These are phyloP conservation scores for Saxophila tyrrhenica DNA, from an alignment of 495 filamentous ascomycete species.

Conservation along the genomic window DNA sequence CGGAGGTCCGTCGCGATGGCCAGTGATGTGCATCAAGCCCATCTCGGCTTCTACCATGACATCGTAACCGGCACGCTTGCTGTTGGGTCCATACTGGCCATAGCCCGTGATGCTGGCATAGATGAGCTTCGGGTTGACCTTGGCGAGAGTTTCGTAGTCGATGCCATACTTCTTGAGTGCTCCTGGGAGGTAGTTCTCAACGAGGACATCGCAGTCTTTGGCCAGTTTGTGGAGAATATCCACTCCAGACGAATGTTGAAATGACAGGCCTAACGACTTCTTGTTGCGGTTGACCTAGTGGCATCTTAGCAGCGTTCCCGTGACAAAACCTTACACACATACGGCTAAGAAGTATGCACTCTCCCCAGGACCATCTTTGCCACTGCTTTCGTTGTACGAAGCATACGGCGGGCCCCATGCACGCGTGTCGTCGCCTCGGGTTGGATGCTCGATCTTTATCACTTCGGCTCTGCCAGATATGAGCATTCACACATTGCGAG, in stretches of 20 bases:
- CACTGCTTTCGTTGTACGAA: conserved; percentile 41
- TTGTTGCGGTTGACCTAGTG: conserved; percentile 87
- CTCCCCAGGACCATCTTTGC: conserved; percentile 66
- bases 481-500: neutral
- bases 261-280: conserved; percentile 84
- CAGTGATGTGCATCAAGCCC: conserved; percentile 97
- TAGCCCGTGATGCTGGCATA: conserved; percentile 65
- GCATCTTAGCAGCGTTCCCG: neutral
- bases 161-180: conserved; percentile 82
- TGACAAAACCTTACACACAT: conserved; percentile 11
- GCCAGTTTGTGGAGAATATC: conserved; percentile 77
- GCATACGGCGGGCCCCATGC: conserved; percentile 97
- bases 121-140: conserved; percentile 69
- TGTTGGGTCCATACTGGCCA: conserved; percentile 89
- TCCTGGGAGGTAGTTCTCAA: conserved; percentile 93
- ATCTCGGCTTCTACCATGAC: conserved; percentile 99
- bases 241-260: conserved; percentile 70
- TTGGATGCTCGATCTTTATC: conserved; percentile 94
- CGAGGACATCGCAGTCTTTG: conserved; percentile 77
- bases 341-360: conserved; percentile 91
- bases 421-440: conserved; percentile 82
- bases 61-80: conserved; percentile 83
- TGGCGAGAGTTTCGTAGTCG: conserved; percentile 66
- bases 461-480: conserved; percentile 62
- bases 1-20: conserved; percentile 71